phyloP scores from a whole-genome alignment of 176 grass and related monocot genomes.

The Carex pumila region DNA sequence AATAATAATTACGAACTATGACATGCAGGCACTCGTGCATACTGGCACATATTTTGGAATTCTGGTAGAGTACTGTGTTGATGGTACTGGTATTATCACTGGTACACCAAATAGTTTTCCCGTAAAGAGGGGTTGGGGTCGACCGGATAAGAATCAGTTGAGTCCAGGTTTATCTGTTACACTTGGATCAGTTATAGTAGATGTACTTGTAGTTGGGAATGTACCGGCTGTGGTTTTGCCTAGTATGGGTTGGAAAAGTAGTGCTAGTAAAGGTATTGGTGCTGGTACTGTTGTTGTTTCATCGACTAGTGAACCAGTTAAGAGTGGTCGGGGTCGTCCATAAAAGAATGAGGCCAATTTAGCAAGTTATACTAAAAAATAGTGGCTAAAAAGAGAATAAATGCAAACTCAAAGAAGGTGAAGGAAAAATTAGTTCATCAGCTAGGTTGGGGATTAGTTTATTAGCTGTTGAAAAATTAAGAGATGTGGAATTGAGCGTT shows the following conservation, averaged over 20 bases:
- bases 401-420: not conserved
- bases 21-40: too few relatives aligned
- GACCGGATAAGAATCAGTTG: not conserved
- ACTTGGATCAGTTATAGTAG: not conserved
- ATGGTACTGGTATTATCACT: not conserved
- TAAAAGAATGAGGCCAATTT: constrained; percentile 1
- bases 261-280: not conserved
- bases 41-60: too few relatives aligned
- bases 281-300: not conserved
- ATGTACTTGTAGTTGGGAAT: constrained; percentile 8
- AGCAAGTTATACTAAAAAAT: not conserved
- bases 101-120: not conserved
- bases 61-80: not conserved
- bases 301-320: not conserved
- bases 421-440: not conserved
- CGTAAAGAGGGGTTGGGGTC: constrained; percentile 1
- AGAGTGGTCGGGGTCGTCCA: constrained; percentile 20
- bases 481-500: not conserved
- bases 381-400: constrained; percentile 15
- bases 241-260: not conserved
- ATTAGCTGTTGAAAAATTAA: constrained; percentile 8
- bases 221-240: not conserved
- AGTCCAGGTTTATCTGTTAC: not conserved
- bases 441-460: not conserved
- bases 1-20: too few relatives aligned